Percentiles rank a stretch among this genome's conserved stretches.
phyloP scores from a whole-genome alignment of 2,329 filamentous ascomycete species.

The Cylindrodendrum hubeiense region DNA sequence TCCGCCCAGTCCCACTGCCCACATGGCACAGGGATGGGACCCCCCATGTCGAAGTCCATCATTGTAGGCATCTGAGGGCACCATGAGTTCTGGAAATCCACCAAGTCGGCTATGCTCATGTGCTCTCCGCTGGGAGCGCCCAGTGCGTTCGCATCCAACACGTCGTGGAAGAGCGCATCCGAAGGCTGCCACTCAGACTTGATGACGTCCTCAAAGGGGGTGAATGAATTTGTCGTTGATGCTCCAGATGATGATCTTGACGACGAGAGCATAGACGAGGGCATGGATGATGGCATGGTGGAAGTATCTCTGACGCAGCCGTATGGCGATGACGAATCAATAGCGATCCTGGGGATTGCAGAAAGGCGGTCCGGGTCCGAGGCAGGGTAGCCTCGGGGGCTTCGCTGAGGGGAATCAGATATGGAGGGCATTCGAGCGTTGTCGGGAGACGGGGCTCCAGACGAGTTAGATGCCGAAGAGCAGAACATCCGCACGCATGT shows the following conservation, averaged over 20 bases:
- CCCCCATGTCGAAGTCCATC: conserved; percentile 47
- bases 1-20: conserved; percentile 47
- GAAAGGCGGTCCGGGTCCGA: conserved; percentile 19
- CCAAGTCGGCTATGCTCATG: conserved; percentile 37
- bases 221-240: conserved; percentile 37
- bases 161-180: conserved; percentile 39
- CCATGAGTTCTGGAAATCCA: conserved; percentile 45
- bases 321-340: conserved; percentile 28
- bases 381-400: conserved; percentile 7
- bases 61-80: conserved; percentile 45
- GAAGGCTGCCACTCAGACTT: conserved; percentile 43
- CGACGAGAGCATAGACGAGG: conserved; percentile 39
- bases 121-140: conserved; percentile 34
- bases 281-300: conserved; percentile 38
- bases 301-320: conserved; percentile 33
- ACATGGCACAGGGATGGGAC: conserved; percentile 36
- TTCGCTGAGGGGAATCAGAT: conserved; percentile 39
- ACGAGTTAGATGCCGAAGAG: conserved; percentile 30
- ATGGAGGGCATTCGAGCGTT: conserved; percentile 33
- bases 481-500: conserved; percentile 40
- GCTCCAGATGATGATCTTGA: conserved; percentile 38
- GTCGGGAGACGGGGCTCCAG: conserved; percentile 33
- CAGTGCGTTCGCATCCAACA: conserved; percentile 36
- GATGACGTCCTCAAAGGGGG: conserved; percentile 36
- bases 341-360: conserved; percentile 14